Evolutionary conservation across 2,329 filamentous ascomycete genomes (phyloP).

Genomic region (Ascochyta koolunga): DNA sequence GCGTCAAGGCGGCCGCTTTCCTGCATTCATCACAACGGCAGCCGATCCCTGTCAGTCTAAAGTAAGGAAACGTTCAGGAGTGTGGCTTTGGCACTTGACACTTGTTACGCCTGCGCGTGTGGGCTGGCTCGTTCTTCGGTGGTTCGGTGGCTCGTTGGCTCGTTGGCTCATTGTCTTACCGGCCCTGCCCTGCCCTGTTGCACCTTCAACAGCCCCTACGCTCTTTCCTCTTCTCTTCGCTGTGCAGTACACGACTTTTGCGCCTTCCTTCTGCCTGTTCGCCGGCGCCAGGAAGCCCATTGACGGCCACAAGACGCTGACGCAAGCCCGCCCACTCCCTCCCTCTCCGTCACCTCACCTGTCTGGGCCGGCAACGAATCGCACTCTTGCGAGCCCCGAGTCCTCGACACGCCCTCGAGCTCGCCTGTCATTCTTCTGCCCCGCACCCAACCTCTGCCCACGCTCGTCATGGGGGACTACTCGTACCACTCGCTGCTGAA

Average conservation of each 20-base stretch:
- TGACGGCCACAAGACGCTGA: slow-evolving; percentile 4
- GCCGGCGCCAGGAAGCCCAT: not conserved
- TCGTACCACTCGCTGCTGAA: slow-evolving; percentile 39
- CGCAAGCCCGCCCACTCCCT: slow-evolving; percentile 7
- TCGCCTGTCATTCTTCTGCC: slow-evolving; percentile 3
- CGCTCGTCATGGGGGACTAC: slow-evolving; percentile 29
- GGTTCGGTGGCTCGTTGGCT: not conserved
- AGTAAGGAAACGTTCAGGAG: slow-evolving; percentile 15
- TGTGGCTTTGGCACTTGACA: slow-evolving; percentile 17
- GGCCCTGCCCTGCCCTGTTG: too few relatives aligned
- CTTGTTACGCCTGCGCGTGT: slow-evolving; percentile 1
- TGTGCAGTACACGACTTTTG: slow-evolving; percentile 9
- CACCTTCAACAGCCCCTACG: slow-evolving; percentile 13
- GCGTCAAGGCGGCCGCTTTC: slow-evolving; percentile 19
- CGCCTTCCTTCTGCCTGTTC: not conserved
- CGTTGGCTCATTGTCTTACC: too few relatives aligned
- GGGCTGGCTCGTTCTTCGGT: too few relatives aligned
- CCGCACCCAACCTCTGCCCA: slow-evolving; percentile 1
- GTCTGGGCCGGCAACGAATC: slow-evolving; percentile 7
- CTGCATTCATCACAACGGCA: slow-evolving; percentile 11
- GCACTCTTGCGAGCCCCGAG: slow-evolving; percentile 1
- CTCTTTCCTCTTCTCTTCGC: slow-evolving; percentile 20
- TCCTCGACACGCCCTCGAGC: not conserved
- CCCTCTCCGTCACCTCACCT: slow-evolving; percentile 1
- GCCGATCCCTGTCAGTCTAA: slow-evolving; percentile 15